A percentile compares a stretch with the other conserved stretches of the same genome.
These are phyloP conservation scores for Cystobasidium tubakii DNA, from an alignment of 768 basidiomycete species.

Conservation along the genomic window DNA sequence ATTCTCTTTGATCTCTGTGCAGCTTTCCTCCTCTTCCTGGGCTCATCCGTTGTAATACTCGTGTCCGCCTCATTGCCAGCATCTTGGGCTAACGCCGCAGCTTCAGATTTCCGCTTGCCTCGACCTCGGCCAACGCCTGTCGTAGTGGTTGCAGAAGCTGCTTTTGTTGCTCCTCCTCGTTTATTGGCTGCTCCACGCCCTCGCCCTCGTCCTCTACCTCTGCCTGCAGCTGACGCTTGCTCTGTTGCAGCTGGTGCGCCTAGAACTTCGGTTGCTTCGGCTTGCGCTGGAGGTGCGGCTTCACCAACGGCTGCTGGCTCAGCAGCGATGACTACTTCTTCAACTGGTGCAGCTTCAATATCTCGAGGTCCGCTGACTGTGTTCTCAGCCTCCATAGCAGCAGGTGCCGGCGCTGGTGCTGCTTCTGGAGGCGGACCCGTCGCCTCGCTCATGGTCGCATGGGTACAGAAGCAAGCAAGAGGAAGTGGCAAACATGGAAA, in stretches of 20 bases:
- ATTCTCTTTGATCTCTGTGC: background rate
- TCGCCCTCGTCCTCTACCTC: conserved; percentile 8
- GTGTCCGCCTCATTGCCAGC: background rate
- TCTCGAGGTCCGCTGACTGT: background rate
- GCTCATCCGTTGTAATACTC: background rate
- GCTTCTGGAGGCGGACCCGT: conserved; percentile 7
- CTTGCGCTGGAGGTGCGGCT: background rate
- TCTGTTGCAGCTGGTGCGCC: background rate
- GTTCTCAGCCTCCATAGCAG: background rate
- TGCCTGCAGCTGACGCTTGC: background rate
- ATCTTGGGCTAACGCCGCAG: background rate
- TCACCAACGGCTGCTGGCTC: background rate
- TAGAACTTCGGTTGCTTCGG: background rate
- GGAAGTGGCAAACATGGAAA: background rate
- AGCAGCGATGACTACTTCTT: background rate
- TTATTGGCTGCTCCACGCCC: background rate
- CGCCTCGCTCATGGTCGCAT: background rate
- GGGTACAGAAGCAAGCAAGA: background rate
- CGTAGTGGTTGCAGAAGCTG: background rate
- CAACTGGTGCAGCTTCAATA: background rate
- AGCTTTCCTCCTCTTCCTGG: conserved; percentile 3
- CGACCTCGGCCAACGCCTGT: background rate
- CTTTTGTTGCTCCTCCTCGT: background rate
- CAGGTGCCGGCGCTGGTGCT: background rate
- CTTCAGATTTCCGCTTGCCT: conserved; percentile 15